A percentile compares a stretch with the other conserved stretches of the same genome.
These are phyloP conservation scores for Parastagonospora avenae DNA, from an alignment of 2,329 filamentous ascomycete species.

Conservation along the genomic window DNA sequence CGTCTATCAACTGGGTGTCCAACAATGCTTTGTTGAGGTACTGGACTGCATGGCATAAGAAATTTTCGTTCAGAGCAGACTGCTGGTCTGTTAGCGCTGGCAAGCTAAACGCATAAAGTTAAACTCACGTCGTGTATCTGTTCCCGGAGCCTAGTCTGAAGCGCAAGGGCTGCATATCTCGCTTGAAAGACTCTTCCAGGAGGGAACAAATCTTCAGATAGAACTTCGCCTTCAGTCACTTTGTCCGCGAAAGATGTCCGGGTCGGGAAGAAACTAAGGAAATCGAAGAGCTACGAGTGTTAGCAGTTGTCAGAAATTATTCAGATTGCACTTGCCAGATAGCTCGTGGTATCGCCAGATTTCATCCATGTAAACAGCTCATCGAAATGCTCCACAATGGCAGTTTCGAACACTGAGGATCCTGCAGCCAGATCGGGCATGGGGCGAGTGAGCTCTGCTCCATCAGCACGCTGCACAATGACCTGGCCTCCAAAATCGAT, in stretches of 20 bases:
- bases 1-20: conserved; percentile 29
- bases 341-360: conserved; percentile 63
- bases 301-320: not conserved
- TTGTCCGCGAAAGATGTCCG: conserved; percentile 35
- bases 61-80: conserved; percentile 39
- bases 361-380: conserved; percentile 82
- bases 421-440: conserved; percentile 17
- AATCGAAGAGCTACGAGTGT: conserved; percentile 40
- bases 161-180: conserved; percentile 39
- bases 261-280: conserved; percentile 39
- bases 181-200: conserved; percentile 43
- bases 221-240: conserved; percentile 28
- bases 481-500: conserved; percentile 31
- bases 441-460: conserved; percentile 30
- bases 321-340: conserved; percentile 21
- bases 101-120: not conserved
- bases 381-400: conserved; percentile 81
- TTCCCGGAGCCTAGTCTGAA: conserved; percentile 36
- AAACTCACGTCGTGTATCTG: conserved; percentile 37
- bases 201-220: conserved; percentile 37
- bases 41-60: conserved; percentile 38
- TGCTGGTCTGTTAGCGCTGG: conserved; percentile 18
- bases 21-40: conserved; percentile 38
- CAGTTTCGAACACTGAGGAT: conserved; percentile 69
- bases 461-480: conserved; percentile 38